Evolutionary conservation across 2,329 filamentous ascomycete genomes (phyloP), one percentile per base, ranked within the genome.

Genomic region (Fusarium aywerte): DNA sequence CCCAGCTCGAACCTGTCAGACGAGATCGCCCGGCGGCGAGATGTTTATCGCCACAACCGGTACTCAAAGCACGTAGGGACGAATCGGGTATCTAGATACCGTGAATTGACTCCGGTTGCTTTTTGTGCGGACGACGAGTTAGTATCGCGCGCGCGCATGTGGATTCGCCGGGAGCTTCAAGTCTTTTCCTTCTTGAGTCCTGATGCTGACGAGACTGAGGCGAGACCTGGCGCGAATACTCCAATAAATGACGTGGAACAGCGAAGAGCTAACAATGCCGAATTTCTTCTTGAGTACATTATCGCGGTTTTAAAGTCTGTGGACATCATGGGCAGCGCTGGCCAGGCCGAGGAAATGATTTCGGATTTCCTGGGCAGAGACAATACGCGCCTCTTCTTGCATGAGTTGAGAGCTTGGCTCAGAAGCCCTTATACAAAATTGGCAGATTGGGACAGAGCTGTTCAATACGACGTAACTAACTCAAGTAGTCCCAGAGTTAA

Each of bases 211-310:
- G 48, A 57, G 21, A 32, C 60, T 12, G 43, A 60, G 9, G 9
- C 51, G 10, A 44, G 36, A 13, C 39, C 65, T 11, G 51, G 43
- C 4, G 58, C 54, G 4, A 51, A 39, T 16, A 42, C 48, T 18
- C 15, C 54, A 1, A 62, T 54, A 32, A 65, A 42, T 7, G 35
- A 43, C 2, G 55, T 48, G 72, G 72, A 65, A 67, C 75, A 55
- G 53, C 74, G 69, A 21, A 66, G 87, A 38, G 85, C 85, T 7
- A 89, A 87, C 68, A 95, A 94, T 72, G 87, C 90, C 9, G 93
- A 97, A 73, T 97, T 94, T 65, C 78, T 97, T 12, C 84, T 97
- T 11, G 92, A 96, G 73, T 97, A 96, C 76, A 87, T 97, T 52
- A 80, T 97, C 38, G 90, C 91, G 11, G 91, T 97, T 21, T 79